Evolutionary conservation across 805 yeast genomes (phyloP), one percentile per base, ranked within the genome.

Genomic region (Starmerella ratchasimensis): DNA sequence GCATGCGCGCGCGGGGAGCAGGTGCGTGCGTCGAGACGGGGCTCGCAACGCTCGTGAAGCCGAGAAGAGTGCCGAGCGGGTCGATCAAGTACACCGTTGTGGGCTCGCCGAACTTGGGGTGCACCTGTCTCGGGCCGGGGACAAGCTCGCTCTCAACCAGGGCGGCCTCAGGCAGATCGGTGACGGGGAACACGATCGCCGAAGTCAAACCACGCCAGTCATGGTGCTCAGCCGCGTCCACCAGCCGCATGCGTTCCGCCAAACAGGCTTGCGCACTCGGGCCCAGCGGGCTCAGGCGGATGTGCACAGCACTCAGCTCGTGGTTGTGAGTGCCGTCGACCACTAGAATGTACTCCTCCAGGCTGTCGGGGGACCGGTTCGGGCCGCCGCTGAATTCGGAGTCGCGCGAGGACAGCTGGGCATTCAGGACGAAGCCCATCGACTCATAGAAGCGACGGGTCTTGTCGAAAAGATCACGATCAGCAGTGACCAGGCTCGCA

Each of bases 11-110:
- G 13, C 15, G 8, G 6, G 50, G 46, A 18, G 19, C 31, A 14
- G 11, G 15, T 6, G n/a, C 14, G 18, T 25, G 35, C 27, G 50
- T 46, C 21, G 42, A 34, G 9, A 43, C 46, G 17, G 41, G 41
- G n/a, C 35, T 14, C 6, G 24, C 34, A 9, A 33, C 26, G n/a
- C 28, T 27, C 18, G 93, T 74, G 60, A 86, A 83, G 3, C 95
- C 96, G 33, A 86, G 56, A 21, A 84, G 57, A 48, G 72, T 71
- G 15, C 94, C 94, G 45, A 84, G 61, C 7, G 97, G 96, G 56
- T 88, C 96, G 19, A 79, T 54, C 6, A 74, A 69, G 57, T 77
- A 82, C 5, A 80, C 63, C 57, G 82, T 93, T 47, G 70, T 67
- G 4, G 95, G 94, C 39, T 69, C 71, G 39, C 77, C 61, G 33